Evolutionary conservation across 1,139 yeast species (phyloP).

Genomic region (Hansenula anomala): DNA sequence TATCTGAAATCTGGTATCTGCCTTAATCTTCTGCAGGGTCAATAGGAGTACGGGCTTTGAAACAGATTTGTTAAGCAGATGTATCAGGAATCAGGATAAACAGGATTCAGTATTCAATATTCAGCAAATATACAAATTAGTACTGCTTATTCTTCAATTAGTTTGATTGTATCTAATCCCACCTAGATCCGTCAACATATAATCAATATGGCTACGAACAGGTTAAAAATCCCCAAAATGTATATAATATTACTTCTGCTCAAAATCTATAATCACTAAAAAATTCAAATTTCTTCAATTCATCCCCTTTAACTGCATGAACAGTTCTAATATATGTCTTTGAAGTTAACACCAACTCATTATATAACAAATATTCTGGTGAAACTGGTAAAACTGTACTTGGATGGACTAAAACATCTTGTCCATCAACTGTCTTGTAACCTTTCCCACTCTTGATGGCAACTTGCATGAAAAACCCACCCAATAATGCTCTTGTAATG

Average conservation of each 20-base stretch:
- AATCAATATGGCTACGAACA: too few species aligned
- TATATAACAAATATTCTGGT: slow-evolving; percentile 90
- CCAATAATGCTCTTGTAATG: slow-evolving; percentile 77
- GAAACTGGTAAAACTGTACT: slow-evolving; percentile 83
- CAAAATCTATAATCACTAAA: slow-evolving; percentile 24
- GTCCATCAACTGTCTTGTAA: slow-evolving; percentile 89
- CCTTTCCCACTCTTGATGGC: slow-evolving; percentile 82
- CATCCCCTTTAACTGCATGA: slow-evolving; percentile 91
- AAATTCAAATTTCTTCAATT: slow-evolving; percentile 31
- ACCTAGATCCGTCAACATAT: too few species aligned
- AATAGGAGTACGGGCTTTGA: too few species aligned
- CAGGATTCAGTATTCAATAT: too few species aligned
- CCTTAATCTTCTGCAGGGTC: too few species aligned
- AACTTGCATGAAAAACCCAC: slow-evolving; percentile 98
- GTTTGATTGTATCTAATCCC: too few species aligned
- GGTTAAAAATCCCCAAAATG: too few species aligned
- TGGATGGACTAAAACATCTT: slow-evolving; percentile 92
- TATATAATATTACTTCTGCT: neutral
- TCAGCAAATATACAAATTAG: too few species aligned
- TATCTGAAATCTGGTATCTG: too few species aligned
- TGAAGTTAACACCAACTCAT: slow-evolving; percentile 90
- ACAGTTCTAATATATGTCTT: slow-evolving; percentile 94
- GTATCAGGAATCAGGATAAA: too few species aligned
- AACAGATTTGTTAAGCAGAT: too few species aligned
- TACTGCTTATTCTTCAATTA: too few species aligned